A percentile compares a stretch with the other conserved stretches of the same genome.
These are phyloP conservation scores for Kodamaea hsintzibuensis DNA, from an alignment of 805 yeast genomes.

Conservation along the genomic window DNA sequence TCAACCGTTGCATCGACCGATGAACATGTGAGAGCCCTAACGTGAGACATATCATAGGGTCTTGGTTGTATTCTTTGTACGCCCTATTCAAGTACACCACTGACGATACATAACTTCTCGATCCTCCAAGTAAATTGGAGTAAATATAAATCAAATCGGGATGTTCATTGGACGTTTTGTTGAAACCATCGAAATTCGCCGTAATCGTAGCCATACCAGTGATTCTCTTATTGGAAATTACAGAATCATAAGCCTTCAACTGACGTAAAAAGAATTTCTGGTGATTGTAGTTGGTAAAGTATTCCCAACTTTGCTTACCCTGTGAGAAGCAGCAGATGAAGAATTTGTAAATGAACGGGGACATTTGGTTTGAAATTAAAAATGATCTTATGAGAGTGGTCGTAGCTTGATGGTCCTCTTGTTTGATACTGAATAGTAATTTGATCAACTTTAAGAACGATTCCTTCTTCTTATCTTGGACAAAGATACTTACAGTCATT, in stretches of 20 bases:
- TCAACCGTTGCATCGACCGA: constrained; percentile 87
- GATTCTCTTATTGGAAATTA: constrained; percentile 52
- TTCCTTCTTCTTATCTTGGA: constrained; percentile 60
- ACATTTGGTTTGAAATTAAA: constrained; percentile 71
- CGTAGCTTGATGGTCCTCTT: constrained; percentile 54
- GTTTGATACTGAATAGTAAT: constrained; percentile 53
- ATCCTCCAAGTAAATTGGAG: constrained; percentile 76
- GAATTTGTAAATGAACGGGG: constrained; percentile 63
- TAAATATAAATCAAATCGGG: constrained; percentile 79
- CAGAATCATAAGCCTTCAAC: constrained; percentile 81
- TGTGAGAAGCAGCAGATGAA: constrained; percentile 68
- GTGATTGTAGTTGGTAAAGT: constrained; percentile 74
- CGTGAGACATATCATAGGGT: constrained; percentile 75
- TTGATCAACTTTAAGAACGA: constrained; percentile 63
- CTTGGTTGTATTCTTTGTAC: constrained; percentile 63
- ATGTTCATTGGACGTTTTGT: constrained; percentile 39
- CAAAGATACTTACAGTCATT: constrained; percentile 74
- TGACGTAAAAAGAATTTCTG: constrained; percentile 91
- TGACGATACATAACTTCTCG: constrained; percentile 80
- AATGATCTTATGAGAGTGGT: constrained; percentile 62
- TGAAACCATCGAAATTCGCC: constrained; percentile 46
- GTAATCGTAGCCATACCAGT: constrained; percentile 79
- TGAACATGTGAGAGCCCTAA: constrained; percentile 83
- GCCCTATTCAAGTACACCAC: constrained; percentile 75
- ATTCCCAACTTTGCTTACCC: constrained; percentile 58